Base-by-base conservation (phyloP, 495 filamentous ascomycete species). In the Ascodesmis nigricans region DNA sequence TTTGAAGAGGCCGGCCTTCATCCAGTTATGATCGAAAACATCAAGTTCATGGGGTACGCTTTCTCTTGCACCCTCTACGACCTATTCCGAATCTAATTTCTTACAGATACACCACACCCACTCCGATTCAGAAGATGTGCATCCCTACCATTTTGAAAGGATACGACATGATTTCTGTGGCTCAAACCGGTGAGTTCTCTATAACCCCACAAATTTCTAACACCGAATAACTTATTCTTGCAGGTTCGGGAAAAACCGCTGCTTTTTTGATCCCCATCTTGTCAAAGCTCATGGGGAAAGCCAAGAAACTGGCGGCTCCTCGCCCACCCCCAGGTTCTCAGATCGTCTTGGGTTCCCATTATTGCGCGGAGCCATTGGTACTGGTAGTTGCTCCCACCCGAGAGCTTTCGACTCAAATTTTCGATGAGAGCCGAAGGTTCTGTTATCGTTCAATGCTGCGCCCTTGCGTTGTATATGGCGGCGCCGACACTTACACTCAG, bases 251-350 rank as follows among this genome's bases (percentile, higher is more conserved):
- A 62, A 97, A 97, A 69, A 97, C 87, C 47, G 87, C 90, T 60
- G 87, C 90, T 62, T 97, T 97, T 69, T 61, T 97, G 22, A 93
- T 97, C 66, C 87, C 87, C 26, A 97, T 97, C 44, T 65, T 97
- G 26, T 93, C 87, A 10, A 87, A 95, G 54, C 81, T 84, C 21
- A 95, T 77, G 66, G 66, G 78, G 49, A 75, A 73, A 40, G 87
- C 84, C 27, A 84, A 84, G 17, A 75, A 71, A 21, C 55, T 69
- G 18, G 78, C 71, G 21, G 50, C 69, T 19, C 53, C 69, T 21
- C 74, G 78, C 29, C 61, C 62, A 20, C 61, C 63, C 41, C 58
- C 61, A 31, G 52, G 58, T 36, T 69, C 67, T 31, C 65, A 63
- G 31, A 66, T 66, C 50, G 71, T 69, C 51, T 87, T 78, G 49